Evolutionary conservation across 805 yeast genomes (phyloP), one percentile per base, ranked within the genome.

Genomic region (Sungouiella blattae): DNA sequence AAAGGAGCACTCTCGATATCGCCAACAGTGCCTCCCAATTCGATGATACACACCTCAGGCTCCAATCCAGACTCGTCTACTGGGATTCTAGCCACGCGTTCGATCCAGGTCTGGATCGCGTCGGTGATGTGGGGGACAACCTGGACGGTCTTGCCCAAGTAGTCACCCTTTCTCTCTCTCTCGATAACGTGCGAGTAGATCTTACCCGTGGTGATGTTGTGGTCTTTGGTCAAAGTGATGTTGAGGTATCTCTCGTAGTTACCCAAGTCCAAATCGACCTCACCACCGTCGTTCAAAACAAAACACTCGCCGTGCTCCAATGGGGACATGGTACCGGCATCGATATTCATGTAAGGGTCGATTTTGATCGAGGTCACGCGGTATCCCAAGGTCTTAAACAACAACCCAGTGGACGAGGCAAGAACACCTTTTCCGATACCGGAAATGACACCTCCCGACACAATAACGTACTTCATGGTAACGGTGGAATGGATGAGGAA

Each of bases 321-420:
- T 15, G 99, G 99, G 27, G 96, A 87, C 99, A 93, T 93, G 29
- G 99, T 93, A 53, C 99, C 99, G 26, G 99, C 99, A 69, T 93
- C 99, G 50, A 93, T 87, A 69, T 93, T 93, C 95, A 93, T 86
- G 67, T 93, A 93, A 26, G 99, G 99, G 69, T 93, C 99, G 55
- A 93, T 93, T 65, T 93, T 93, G 70, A 93, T 91, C 11, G 98
- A 88, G 4, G 98, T 91, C 44, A 91, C 98, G 58, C 95, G 82
- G 55, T 85, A 75, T 42, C 99, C 99, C 40, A 87, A 69, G 26
- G 98, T 89, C 64, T 93, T 93, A 65, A 93, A 76, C 46, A 93
- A 64, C 67, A 93, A 79, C 42, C 99, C 99, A 22, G 98, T 93
- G 41, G 97, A 87, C 23, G 97, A 88, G 42, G 99, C 98, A 40